phyloP scores from a whole-genome alignment of 2,329 filamentous ascomycete genomes.

The Aspergillus brasiliensis region DNA sequence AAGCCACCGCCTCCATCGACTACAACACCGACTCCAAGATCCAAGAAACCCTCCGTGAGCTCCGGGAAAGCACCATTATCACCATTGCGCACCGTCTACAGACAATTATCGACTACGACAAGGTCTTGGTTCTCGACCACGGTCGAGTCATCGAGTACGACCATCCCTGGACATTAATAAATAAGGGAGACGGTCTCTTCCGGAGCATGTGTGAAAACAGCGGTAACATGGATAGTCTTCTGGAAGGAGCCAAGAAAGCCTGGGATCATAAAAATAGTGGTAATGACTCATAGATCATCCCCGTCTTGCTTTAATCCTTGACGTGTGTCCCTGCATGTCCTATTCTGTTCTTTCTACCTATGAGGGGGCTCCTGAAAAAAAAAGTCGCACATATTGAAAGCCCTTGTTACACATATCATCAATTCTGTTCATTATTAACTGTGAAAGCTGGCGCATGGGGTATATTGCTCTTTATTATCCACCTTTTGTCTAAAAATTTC shows the following conservation, averaged over 20 bases:
- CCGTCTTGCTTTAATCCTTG: slow-evolving; percentile 8
- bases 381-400: slow-evolving; percentile 1
- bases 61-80: slow-evolving; percentile 84
- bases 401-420: slow-evolving; percentile 6
- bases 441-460: slow-evolving; percentile 5
- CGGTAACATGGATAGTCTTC: slow-evolving; percentile 62
- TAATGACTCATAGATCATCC: slow-evolving; percentile 42
- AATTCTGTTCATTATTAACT: background rate
- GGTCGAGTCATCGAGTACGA: slow-evolving; percentile 85
- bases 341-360: background rate
- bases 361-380: background rate
- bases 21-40: slow-evolving; percentile 96
- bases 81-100: slow-evolving; percentile 95
- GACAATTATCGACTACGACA: slow-evolving; percentile 98
- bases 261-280: slow-evolving; percentile 51
- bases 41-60: slow-evolving; percentile 91
- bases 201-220: slow-evolving; percentile 69
- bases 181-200: slow-evolving; percentile 68
- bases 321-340: background rate
- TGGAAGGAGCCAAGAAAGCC: slow-evolving; percentile 56
- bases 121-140: slow-evolving; percentile 90
- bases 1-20: slow-evolving; percentile 96
- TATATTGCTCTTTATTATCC: background rate
- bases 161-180: slow-evolving; percentile 82
- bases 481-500: background rate